Evolutionary conservation across 306 rosid genomes (phyloP).

Genomic region (Rubus idaeus): DNA sequence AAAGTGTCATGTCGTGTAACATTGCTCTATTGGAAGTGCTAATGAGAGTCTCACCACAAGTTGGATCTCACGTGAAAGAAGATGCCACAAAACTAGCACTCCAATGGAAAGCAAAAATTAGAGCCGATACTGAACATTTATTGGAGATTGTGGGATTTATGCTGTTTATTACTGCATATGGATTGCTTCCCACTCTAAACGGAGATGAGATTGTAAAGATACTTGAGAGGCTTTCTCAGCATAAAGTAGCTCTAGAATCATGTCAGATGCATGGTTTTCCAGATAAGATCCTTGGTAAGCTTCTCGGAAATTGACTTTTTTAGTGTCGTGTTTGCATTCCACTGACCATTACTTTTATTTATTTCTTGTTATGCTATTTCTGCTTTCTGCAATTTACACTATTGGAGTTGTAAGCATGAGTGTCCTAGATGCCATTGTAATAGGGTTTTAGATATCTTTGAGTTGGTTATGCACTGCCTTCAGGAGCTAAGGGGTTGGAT

Average conservation of each 20-base stretch:
- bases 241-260: constrained; percentile 43
- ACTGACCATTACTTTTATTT: not conserved
- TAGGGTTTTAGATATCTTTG: not conserved
- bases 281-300: constrained; percentile 46
- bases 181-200: constrained; percentile 36
- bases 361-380: constrained; percentile 4
- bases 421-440: not conserved
- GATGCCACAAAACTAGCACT: constrained; percentile 51
- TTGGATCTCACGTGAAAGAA: constrained; percentile 38
- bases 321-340: not conserved
- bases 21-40: constrained; percentile 39
- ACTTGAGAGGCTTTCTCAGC: constrained; percentile 37
- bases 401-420: not conserved
- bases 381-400: not conserved
- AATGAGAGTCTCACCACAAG: constrained; percentile 39
- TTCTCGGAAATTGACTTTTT: constrained; percentile 1
- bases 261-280: constrained; percentile 41
- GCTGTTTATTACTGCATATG: constrained; percentile 41
- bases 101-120: constrained; percentile 40
- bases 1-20: constrained; percentile 20
- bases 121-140: constrained; percentile 23
- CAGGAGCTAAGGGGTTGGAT: not conserved
- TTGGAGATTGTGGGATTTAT: constrained; percentile 48
- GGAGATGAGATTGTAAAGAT: constrained; percentile 46
- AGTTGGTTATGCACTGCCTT: not conserved